phyloP scores from a whole-genome alignment of 106 monocot species.

The Xerophyta viscosa region DNA sequence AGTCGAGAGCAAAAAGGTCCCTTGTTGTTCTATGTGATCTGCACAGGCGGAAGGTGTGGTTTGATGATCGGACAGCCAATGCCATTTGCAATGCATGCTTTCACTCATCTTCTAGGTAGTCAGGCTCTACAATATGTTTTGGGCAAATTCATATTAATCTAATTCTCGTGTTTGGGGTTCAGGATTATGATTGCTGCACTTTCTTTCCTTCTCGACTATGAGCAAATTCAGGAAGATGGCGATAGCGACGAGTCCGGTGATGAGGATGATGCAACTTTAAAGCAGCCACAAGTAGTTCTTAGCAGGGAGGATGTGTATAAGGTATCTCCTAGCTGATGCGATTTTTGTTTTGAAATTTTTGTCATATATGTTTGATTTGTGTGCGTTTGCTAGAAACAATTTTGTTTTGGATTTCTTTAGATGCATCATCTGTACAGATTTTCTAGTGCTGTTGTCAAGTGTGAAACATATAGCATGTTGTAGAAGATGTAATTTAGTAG shows the following conservation, averaged over 20 bases:
- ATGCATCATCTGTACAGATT: too few species aligned
- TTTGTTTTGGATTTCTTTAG: too few species aligned
- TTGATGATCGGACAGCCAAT: slow-evolving; percentile 93
- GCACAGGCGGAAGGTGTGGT: slow-evolving; percentile 92
- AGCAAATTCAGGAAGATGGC: slow-evolving; percentile 42
- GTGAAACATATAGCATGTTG: too few species aligned
- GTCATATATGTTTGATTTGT: too few species aligned
- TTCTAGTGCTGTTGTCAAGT: too few species aligned
- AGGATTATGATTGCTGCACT: slow-evolving; percentile 84
- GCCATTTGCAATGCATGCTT: slow-evolving; percentile 88
- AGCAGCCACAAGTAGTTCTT: slow-evolving; percentile 50
- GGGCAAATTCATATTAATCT: too few species aligned
- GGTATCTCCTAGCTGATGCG: slow-evolving; percentile 42
- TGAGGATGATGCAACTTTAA: slow-evolving; percentile 51
- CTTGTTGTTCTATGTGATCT: slow-evolving; percentile 82
- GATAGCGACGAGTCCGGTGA: slow-evolving; percentile 62
- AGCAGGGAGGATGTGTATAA: slow-evolving; percentile 82
- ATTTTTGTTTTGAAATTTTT: too few species aligned
- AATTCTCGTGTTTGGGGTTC: too few species aligned
- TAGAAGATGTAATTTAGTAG: too few species aligned
- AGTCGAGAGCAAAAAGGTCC: slow-evolving; percentile 62
- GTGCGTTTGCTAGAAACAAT: too few species aligned
- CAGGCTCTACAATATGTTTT: too few species aligned
- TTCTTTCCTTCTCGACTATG: slow-evolving; percentile 86
- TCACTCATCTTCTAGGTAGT: slow-evolving; percentile 67